Base-by-base conservation (phyloP, 345 rosid species). In the Boechera divaricarpa region DNA sequence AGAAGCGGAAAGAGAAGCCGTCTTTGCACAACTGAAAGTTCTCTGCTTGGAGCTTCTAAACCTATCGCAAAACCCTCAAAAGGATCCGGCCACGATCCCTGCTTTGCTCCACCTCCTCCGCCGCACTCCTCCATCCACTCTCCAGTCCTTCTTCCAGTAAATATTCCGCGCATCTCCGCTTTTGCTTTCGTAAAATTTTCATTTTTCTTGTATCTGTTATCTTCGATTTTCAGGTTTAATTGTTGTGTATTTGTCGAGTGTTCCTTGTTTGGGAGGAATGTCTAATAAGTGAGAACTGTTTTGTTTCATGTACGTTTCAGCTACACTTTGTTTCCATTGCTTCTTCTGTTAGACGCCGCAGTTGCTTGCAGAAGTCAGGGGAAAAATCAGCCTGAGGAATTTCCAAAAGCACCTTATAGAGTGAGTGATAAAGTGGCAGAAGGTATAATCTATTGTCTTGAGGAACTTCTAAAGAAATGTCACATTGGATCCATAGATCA, bases 81-180 rank as follows among this genome's bases (percentile, higher is more conserved):
- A 75, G 35, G 60, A 77, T 26, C 76, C 86, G 51, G 69, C 87
- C 13, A 75, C 87, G 5, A 59, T 92, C 53, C 74, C 87, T 42
- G 83, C 85, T 0, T 74, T 94, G 56, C 89, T 86, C 71, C 67
- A 33, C 5, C 78, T 87, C 70, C 90, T 92, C 79, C 89, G 85
- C 62, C 45, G 63, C 39, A 74, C 87, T 57, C 83, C 89, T 35
- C 59, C 91, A n/a, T 41, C 70, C 51, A 69, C 64, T 54, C 90
- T 94, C 12, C 97, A 92, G 56, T 88, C 96, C 4, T 85, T 92
- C 85, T 88, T 92, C 77, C 94, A 94, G 98, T 94, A 78, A 68
- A 11, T 15, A 28, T 21, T 36, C 49, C 21, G 1, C 42, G 4
- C 15, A 12, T 12, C 48, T 13, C n/a, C n/a, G 15, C 11, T 38